A percentile compares a stretch with the other conserved stretches of the same genome.
Evolutionary conservation across 805 yeast species (phyloP).

Genomic region (Yarrowia sp.): DNA sequence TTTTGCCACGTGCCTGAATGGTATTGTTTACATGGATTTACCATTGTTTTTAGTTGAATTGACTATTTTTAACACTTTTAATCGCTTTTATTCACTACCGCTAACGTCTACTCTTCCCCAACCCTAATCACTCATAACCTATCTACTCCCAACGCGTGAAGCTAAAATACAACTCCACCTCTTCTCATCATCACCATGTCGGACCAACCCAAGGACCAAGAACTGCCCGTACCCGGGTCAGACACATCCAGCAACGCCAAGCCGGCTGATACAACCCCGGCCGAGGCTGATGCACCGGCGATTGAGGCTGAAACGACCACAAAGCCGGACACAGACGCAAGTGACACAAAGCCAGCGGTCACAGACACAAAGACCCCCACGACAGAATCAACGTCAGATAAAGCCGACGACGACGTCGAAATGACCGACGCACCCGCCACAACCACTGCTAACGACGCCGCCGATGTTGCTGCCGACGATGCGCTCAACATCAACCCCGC

Average conservation of each 20-base stretch:
- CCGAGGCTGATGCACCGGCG: neutral
- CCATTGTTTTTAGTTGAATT: too few species aligned
- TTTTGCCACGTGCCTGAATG: too few species aligned
- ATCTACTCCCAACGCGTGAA: neutral
- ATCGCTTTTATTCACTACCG: too few species aligned
- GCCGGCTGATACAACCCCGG: neutral
- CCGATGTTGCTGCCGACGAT: neutral
- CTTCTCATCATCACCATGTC: neutral
- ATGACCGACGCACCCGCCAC: too few species aligned
- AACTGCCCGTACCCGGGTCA: neutral
- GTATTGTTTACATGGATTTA: too few species aligned
- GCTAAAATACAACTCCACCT: neutral
- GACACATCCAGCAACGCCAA: neutral
- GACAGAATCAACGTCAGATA: too few species aligned
- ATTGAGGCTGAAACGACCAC: neutral
- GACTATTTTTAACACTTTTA: too few species aligned
- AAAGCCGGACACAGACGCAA: neutral
- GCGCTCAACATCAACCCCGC: neutral
- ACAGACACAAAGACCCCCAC: too few species aligned
- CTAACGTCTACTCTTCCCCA: too few species aligned
- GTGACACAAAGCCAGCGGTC: neutral
- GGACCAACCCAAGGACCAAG: neutral
- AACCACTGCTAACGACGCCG: neutral
- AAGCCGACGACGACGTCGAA: too few species aligned
- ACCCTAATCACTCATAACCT: neutral